A percentile compares a stretch with the other conserved stretches of the same genome.
These are phyloP conservation scores for Lunasporangiospora selenospora DNA, from an alignment of 192 early-diverging fungal genomes.

Conservation along the genomic window DNA sequence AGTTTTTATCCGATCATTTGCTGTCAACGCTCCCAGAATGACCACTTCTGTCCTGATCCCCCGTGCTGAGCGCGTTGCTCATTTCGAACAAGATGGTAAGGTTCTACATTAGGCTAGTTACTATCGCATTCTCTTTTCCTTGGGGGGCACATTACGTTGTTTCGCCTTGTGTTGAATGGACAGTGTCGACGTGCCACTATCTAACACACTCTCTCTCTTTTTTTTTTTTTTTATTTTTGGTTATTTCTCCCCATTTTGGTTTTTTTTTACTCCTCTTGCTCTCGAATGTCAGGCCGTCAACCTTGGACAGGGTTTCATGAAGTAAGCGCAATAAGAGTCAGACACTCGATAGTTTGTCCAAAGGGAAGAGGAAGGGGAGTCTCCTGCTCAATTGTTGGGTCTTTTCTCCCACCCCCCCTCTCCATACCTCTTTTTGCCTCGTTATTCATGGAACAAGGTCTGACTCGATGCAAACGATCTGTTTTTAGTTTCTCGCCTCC, in stretches of 20 bases:
- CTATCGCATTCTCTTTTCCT: neutral
- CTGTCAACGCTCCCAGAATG: conserved; percentile 5
- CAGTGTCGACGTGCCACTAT: too few species aligned
- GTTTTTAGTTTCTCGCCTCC: conserved; percentile 86
- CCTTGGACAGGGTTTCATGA: conserved; percentile 90
- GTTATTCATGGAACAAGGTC: too few species aligned
- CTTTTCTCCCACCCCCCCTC: too few species aligned
- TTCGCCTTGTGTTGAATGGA: too few species aligned
- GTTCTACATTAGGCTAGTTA: neutral
- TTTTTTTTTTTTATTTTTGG: neutral
- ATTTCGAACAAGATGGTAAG: conserved; percentile 65
- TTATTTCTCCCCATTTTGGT: conserved; percentile 64
- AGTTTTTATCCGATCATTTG: conserved; percentile 5
- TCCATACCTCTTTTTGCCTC: too few species aligned
- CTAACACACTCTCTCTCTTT: neutral
- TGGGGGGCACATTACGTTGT: neutral
- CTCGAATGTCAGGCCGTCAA: conserved; percentile 88
- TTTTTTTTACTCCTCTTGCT: conserved; percentile 87
- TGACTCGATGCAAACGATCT: too few species aligned
- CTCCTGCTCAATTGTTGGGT: too few species aligned
- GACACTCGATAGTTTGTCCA: too few species aligned
- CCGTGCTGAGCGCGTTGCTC: conserved; percentile 53
- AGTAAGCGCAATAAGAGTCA: too few species aligned
- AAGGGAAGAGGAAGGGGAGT: too few species aligned
- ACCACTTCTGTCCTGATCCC: conserved; percentile 19